These are phyloP conservation scores for Neofusicoccum sp. DNA, from an alignment of 2,329 filamentous ascomycete genomes.

Conservation along the genomic window DNA sequence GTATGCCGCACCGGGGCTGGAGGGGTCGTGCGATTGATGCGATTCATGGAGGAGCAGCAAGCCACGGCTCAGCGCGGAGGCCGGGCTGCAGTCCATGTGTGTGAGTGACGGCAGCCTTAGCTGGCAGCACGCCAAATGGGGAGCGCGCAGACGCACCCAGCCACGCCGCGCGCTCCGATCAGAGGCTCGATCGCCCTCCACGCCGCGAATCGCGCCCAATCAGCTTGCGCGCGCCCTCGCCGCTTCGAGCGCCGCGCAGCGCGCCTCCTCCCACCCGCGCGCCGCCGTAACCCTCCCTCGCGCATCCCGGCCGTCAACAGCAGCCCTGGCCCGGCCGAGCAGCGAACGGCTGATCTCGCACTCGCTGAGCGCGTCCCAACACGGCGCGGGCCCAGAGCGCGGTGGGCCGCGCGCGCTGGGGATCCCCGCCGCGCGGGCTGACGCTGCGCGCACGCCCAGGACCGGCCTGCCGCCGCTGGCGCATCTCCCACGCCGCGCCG, in stretches of 20 bases:
- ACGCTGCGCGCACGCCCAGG: constrained; percentile 9
- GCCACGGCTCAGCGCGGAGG: constrained; percentile 14
- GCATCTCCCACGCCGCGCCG: constrained; percentile 8
- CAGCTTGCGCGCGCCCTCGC: constrained; percentile 1
- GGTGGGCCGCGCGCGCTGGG: not conserved
- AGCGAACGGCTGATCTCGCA: not conserved
- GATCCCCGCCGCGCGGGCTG: constrained; percentile 3
- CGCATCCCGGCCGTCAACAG: not conserved
- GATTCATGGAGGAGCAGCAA: constrained; percentile 16
- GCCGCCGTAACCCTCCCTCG: not conserved
- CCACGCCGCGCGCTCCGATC: constrained; percentile 14
- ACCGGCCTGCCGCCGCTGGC: constrained; percentile 17
- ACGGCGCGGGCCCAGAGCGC: constrained; percentile 5
- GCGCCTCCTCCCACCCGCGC: constrained; percentile 5
- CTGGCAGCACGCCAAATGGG: constrained; percentile 9
- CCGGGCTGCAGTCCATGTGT: constrained; percentile 3
- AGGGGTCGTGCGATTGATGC: constrained; percentile 17
- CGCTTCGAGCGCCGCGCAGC: constrained; percentile 12
- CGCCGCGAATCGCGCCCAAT: constrained; percentile 8
- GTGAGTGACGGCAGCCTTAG: constrained; percentile 3
- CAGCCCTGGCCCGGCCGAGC: not conserved
- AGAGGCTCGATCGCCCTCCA: constrained; percentile 16
- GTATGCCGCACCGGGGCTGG: constrained; percentile 2
- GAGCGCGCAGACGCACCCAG: constrained; percentile 15
- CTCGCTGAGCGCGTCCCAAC: not conserved